These are phyloP conservation scores for Microcyclosporella mali DNA, from an alignment of 2,329 filamentous ascomycete species.

Conservation along the genomic window DNA sequence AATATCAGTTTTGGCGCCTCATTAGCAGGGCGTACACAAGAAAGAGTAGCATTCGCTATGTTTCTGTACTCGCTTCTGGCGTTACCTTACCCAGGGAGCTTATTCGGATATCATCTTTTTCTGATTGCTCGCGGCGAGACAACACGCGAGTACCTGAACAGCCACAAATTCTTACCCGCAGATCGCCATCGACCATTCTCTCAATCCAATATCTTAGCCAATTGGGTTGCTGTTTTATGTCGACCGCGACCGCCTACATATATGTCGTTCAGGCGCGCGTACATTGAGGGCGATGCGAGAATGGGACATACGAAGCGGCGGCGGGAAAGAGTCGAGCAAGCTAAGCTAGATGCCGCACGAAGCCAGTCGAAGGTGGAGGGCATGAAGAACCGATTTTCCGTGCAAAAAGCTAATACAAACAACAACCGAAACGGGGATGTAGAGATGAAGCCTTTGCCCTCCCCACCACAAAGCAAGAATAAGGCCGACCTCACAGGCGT, in stretches of 20 bases:
- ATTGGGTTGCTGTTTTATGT: conserved; percentile 74
- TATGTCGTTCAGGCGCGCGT: conserved; percentile 73
- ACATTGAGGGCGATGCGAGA: conserved; percentile 76
- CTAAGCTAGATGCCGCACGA: conserved; percentile 25
- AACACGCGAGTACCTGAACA: conserved; percentile 91
- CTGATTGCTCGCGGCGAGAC: conserved; percentile 88
- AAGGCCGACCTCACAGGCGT: no score
- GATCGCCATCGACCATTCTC: conserved; percentile 86
- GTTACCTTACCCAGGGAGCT: conserved; percentile 71
- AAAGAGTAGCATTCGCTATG: conserved; percentile 62
- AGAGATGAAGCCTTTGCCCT: conserved; percentile 58
- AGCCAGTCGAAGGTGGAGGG: conserved; percentile 43
- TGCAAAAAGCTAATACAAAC: conserved; percentile 2
- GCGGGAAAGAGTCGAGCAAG: conserved; percentile 9
- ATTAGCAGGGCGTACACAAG: conserved; percentile 35
- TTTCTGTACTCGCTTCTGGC: conserved; percentile 73
- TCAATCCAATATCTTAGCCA: conserved; percentile 66
- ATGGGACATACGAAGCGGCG: conserved; percentile 48
- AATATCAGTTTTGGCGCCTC: conserved; percentile 61
- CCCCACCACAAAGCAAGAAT: no score
- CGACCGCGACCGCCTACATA: conserved; percentile 84
- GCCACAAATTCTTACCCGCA: conserved; percentile 86
- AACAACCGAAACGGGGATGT: conserved; percentile 37
- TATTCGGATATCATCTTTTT: conserved; percentile 86
- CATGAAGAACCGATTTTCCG: conserved; percentile 43